Evolutionary conservation across 495 filamentous ascomycete genomes (phyloP).

Genomic region (Podospora tetraspora): DNA sequence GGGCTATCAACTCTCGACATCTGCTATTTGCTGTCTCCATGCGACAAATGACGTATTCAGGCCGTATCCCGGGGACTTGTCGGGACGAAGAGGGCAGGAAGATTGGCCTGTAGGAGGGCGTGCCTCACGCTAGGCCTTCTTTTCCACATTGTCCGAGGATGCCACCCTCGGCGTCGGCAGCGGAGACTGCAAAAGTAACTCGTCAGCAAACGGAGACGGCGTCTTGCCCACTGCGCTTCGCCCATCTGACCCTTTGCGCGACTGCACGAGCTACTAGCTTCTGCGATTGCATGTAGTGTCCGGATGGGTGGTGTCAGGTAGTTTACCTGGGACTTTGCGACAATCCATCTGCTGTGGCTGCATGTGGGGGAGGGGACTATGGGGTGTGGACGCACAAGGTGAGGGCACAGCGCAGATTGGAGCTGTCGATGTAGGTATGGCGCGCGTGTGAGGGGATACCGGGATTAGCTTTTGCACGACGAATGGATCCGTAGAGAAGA

Average conservation of each 20-base stretch:
- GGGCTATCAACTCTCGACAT: too few relatives aligned
- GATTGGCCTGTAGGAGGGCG: too few relatives aligned
- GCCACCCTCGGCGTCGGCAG: too few relatives aligned
- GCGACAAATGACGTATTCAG: too few relatives aligned
- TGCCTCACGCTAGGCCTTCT: too few relatives aligned
- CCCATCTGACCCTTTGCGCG: neutral
- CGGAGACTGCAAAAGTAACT: too few relatives aligned
- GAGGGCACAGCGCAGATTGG: neutral
- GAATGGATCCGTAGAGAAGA: neutral
- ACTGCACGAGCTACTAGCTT: neutral
- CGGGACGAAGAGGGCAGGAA: too few relatives aligned
- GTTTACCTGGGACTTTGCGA: neutral
- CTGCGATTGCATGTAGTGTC: neutral
- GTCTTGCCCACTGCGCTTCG: too few relatives aligned
- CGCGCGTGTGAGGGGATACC: neutral
- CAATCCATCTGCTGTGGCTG: neutral
- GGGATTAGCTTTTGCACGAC: neutral
- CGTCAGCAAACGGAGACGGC: too few relatives aligned
- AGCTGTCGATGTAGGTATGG: neutral
- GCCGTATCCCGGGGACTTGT: too few relatives aligned
- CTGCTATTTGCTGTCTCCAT: too few relatives aligned
- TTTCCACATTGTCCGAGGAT: too few relatives aligned
- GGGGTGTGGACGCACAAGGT: neutral
- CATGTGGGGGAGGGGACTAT: neutral
- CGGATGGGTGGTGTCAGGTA: neutral